Evolutionary conservation across 306 rosid species (phyloP).

Genomic region (Datisca glomerata): DNA sequence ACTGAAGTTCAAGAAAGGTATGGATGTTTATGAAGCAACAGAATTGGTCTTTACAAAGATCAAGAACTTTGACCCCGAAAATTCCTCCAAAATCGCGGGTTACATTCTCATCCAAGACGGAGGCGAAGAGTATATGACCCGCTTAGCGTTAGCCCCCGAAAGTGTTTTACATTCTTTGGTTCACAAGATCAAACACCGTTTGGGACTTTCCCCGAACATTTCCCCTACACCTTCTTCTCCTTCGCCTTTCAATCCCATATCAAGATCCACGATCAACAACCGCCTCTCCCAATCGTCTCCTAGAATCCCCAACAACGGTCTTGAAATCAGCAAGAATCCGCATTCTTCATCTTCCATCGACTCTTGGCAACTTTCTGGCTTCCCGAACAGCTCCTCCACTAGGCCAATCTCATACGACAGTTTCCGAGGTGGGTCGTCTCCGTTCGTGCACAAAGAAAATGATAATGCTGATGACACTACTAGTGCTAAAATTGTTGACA

Average conservation of each 20-base stretch:
- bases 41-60: slow-evolving; percentile 43
- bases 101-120: slow-evolving; percentile 42
- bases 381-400: slow-evolving; percentile 39
- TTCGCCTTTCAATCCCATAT: slow-evolving; percentile 38
- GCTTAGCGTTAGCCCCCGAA: slow-evolving; percentile 49
- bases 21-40: slow-evolving; percentile 65
- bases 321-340: slow-evolving; percentile 33
- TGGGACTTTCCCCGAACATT: slow-evolving; percentile 23
- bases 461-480: slow-evolving; percentile 17
- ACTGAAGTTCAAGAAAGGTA: too few species aligned
- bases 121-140: slow-evolving; percentile 45
- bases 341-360: slow-evolving; percentile 35
- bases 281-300: slow-evolving; percentile 36
- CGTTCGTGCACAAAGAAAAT: slow-evolving; percentile 21
- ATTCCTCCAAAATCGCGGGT: slow-evolving; percentile 76
- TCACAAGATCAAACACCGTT: slow-evolving; percentile 36
- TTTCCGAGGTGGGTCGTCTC: slow-evolving; percentile 27
- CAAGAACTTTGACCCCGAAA: slow-evolving; percentile 54
- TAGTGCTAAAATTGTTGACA: slow-evolving; percentile 40
- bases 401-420: slow-evolving; percentile 51
- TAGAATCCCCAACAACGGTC: slow-evolving; percentile 18
- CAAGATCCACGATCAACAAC: slow-evolving; percentile 31
- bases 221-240: slow-evolving; percentile 18
- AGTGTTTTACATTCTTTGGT: slow-evolving; percentile 31
- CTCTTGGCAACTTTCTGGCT: slow-evolving; percentile 36